Base-by-base conservation (phyloP, 441 rosid genomes). In the Iberis amara region DNA sequence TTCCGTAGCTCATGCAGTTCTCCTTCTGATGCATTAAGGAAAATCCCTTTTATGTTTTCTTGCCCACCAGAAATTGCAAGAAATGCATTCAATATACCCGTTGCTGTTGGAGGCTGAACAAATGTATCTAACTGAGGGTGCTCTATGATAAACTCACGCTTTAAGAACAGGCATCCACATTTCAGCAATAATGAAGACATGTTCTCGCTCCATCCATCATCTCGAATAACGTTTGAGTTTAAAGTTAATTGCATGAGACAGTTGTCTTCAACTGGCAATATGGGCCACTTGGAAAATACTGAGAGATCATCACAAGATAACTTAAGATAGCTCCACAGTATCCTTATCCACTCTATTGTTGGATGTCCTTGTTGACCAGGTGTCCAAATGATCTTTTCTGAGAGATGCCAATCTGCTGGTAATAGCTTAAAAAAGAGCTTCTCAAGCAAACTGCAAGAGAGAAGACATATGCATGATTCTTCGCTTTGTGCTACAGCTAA, bases 131-230 rank as follows among this genome's bases (percentile, higher is more conserved):
- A 72, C 61, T 77, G 88, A 48, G 92, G 90, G 70, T 92, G 97
- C 67, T 89, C 92, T 55, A 89, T 71, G 26, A 72, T 79, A 47
- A 86, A 27, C 70, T 79, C 90, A 26, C 58, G 69, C 59, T 81
- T 86, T 76, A 92, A 78, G 76, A 92, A 92, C 36, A 57, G 69
- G 64, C 99, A 92, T 71, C 97, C 99, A 53, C 79, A 85, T 74
- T 84, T 92, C 68, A 77, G 68, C 79, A 92, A 73, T 78, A 92
- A 73, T 59, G 92, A 79, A 41, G 81, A 81, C 96, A 92, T 86
- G 69, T 92, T 92, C 71, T 92, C 99, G 61, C 95, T 92, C 99
- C 96, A 92, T 11, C 96, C 96, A 67, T 82, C 87, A 74, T 79
- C 83, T 67, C 61, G 78, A 51, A 92, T 73, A 63, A 92, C 90